These are phyloP conservation scores for Phytopythium sindhum DNA, from an alignment of 352 stramenopile species.

Conservation along the genomic window DNA sequence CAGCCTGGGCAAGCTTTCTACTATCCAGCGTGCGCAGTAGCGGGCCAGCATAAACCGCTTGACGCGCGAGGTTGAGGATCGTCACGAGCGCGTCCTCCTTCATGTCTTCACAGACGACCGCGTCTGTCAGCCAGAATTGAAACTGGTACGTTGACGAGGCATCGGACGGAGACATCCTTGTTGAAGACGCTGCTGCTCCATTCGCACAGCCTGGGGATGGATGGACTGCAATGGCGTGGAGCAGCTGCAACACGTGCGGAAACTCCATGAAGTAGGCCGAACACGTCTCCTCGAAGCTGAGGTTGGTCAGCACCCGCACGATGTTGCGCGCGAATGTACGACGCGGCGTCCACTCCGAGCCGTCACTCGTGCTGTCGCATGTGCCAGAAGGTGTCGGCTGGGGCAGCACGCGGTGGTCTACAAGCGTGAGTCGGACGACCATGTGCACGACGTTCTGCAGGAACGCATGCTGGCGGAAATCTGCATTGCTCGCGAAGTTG, in stretches of 20 bases:
- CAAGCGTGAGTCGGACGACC: slow-evolving; percentile 38
- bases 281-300: slow-evolving; percentile 57
- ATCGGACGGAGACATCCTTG: neutral
- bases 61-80: slow-evolving; percentile 61
- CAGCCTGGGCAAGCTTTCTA: slow-evolving; percentile 40
- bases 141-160: slow-evolving; percentile 5
- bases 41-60: slow-evolving; percentile 40
- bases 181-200: neutral
- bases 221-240: slow-evolving; percentile 36
- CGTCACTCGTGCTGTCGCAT: neutral
- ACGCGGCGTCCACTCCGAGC: slow-evolving; percentile 9
- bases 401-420: slow-evolving; percentile 23
- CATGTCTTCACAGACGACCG: slow-evolving; percentile 38
- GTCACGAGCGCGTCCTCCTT: slow-evolving; percentile 65
- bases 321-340: slow-evolving; percentile 50
- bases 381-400: neutral
- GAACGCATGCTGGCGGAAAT: slow-evolving; percentile 50
- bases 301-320: slow-evolving; percentile 52
- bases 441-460: slow-evolving; percentile 51
- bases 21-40: slow-evolving; percentile 56
- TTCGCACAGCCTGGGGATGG: neutral
- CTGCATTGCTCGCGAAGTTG: slow-evolving; percentile 70
- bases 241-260: slow-evolving; percentile 43
- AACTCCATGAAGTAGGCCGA: slow-evolving; percentile 52
- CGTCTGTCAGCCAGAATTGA: slow-evolving; percentile 10